phyloP scores from a whole-genome alignment of 805 yeast species.

The Kluyveromyces dobzhanskii region DNA sequence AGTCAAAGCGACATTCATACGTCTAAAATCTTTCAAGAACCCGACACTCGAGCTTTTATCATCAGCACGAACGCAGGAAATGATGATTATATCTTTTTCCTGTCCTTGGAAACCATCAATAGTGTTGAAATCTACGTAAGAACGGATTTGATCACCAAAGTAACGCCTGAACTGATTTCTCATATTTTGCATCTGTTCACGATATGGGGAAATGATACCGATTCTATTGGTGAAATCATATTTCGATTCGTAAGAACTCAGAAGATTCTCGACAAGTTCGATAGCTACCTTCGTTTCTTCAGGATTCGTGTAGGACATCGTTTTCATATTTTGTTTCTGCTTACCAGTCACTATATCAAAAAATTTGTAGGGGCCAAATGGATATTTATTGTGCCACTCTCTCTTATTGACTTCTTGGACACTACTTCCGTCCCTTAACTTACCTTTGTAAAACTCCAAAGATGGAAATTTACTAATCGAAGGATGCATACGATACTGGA shows the following conservation, averaged over 20 bases:
- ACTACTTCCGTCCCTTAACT: slow-evolving; percentile 68
- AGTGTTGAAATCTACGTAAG: slow-evolving; percentile 80
- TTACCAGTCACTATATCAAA: slow-evolving; percentile 57
- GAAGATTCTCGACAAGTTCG: slow-evolving; percentile 51
- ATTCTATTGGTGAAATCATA: slow-evolving; percentile 58
- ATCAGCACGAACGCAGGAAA: slow-evolving; percentile 93
- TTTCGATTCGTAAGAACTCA: slow-evolving; percentile 36
- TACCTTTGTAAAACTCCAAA: slow-evolving; percentile 64
- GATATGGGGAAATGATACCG: slow-evolving; percentile 92
- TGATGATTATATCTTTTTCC: slow-evolving; percentile 86
- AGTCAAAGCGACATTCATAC: slow-evolving; percentile 96
- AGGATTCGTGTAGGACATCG: slow-evolving; percentile 63
- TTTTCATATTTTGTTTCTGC: slow-evolving; percentile 55
- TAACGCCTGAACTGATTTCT: slow-evolving; percentile 46
- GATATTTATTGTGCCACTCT: slow-evolving; percentile 61
- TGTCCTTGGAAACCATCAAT: slow-evolving; percentile 98
- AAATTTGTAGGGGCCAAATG: slow-evolving; percentile 70
- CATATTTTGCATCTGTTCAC: slow-evolving; percentile 66
- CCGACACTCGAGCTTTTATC: slow-evolving; percentile 56
- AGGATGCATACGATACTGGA: slow-evolving; percentile 98
- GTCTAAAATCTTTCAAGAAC: slow-evolving; percentile 79
- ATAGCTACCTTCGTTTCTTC: slow-evolving; percentile 69
- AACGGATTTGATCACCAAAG: slow-evolving; percentile 56
- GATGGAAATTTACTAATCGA: slow-evolving; percentile 84
- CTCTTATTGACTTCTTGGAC: slow-evolving; percentile 52